A percentile compares a stretch with the other conserved stretches of the same genome.
These are phyloP conservation scores for Boletus coccyginus DNA, from an alignment of 768 basidiomycete genomes.

Conservation along the genomic window DNA sequence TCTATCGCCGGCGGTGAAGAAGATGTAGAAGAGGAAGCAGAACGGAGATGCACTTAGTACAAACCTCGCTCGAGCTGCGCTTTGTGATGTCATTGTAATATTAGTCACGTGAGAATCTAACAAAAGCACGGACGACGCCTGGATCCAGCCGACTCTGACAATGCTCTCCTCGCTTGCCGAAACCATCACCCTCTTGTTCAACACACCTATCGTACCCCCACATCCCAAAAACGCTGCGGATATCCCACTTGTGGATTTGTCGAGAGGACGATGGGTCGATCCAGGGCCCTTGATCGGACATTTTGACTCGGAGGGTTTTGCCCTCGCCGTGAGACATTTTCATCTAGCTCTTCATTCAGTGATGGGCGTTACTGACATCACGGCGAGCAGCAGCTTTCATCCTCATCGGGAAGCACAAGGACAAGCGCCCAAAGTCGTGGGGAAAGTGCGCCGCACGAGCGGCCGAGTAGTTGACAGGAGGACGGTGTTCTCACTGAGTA, in stretches of 20 bases:
- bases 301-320: constrained; percentile 3
- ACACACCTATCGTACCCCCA: constrained; percentile 22
- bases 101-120: constrained; percentile 13
- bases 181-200: constrained; percentile 17
- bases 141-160: background rate
- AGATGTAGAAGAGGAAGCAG: background rate
- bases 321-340: constrained; percentile 14
- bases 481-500: background rate
- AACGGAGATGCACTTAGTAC: background rate
- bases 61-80: background rate
- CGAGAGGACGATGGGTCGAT: background rate
- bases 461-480: background rate
- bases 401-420: constrained; percentile 2
- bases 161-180: constrained; percentile 16
- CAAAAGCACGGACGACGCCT: background rate
- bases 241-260: constrained; percentile 21
- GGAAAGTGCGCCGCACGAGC: constrained; percentile 3
- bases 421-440: constrained; percentile 14
- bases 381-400: background rate
- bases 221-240: background rate
- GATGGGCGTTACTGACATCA: background rate
- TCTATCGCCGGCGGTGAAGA: background rate
- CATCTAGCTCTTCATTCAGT: background rate
- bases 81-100: constrained; percentile 8
- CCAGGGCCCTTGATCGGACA: background rate